Base-by-base conservation (phyloP, 2,329 filamentous ascomycete genomes). In the Bertia moriformis region DNA sequence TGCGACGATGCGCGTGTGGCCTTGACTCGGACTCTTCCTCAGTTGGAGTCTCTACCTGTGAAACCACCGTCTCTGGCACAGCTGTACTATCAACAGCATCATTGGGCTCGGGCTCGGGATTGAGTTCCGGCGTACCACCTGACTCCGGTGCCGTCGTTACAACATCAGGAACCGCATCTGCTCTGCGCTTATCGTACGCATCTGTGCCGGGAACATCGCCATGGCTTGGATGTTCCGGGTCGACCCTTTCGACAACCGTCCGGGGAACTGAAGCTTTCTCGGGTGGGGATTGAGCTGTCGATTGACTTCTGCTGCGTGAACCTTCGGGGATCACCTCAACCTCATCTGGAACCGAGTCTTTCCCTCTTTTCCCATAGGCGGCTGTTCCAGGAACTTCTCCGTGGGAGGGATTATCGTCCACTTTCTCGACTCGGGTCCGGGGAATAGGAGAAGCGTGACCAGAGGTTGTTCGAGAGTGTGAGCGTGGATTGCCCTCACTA, bases 321-420 rank as follows among this genome's bases (percentile, higher is more conserved):
- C 54, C 60, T 41, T 62, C 65, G 7, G 62, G 62, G 3, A 78
- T 60, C 39, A 79, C 59, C 51, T 77, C 71, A 19, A 79, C 61
- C 51, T 78, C 71, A 50, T 79, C 73, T 4, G 74, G 74, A 4
- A 78, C 73, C 19, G 73, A 72, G 51, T 78, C 74, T 46, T 67
- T 62, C 17, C 53, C 59, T 44, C 73, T 61, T 48, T 67, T 64
- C n/a, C 69, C 63, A 52, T 75, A 78, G 40, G 73, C 73, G 14
- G 61, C 53, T 19, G 73, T 78, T 7, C 73, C 73, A 3, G 74
- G 75, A 3, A 77, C 63, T 51, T 78, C 72, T 49, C 74, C 75
- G 48, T 78, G 63, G 44, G 65, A 62, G 13, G 71, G 67, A 42
- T 58, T 54, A 48, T 72, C 65, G 51, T 79, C 75, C 32, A 78